phyloP scores from a whole-genome alignment of 2,329 filamentous ascomycete species.

The Aspergillus chevalieri region DNA sequence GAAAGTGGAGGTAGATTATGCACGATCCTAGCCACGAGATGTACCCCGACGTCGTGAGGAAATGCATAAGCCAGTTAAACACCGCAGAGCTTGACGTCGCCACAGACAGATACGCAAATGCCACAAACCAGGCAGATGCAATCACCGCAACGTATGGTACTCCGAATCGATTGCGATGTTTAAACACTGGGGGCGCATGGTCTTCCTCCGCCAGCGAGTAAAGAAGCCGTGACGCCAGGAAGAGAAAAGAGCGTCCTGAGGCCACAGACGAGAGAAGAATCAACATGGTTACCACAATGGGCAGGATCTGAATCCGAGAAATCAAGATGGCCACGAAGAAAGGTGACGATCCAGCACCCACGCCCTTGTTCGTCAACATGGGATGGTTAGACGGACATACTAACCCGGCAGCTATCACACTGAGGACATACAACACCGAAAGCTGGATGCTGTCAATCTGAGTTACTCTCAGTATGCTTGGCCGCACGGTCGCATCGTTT shows the following conservation, averaged over 20 bases:
- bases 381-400: constrained; percentile 54
- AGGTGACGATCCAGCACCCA: constrained; percentile 47
- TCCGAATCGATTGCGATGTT: constrained; percentile 52
- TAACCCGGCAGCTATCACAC: constrained; percentile 52
- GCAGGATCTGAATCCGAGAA: constrained; percentile 57
- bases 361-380: constrained; percentile 47
- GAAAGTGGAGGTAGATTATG: constrained; percentile 53
- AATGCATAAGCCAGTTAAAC: constrained; percentile 66
- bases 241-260: constrained; percentile 71
- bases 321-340: constrained; percentile 38
- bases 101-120: constrained; percentile 64
- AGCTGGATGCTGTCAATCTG: constrained; percentile 52
- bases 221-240: constrained; percentile 62
- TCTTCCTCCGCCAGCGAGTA: constrained; percentile 58
- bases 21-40: constrained; percentile 63
- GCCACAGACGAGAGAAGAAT: constrained; percentile 71
- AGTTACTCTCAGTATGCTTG: constrained; percentile 49
- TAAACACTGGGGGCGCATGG: constrained; percentile 56
- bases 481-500: constrained; percentile 42
- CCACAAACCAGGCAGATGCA: constrained; percentile 51
- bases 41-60: constrained; percentile 61
- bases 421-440: constrained; percentile 52
- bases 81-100: constrained; percentile 52
- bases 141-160: constrained; percentile 57
- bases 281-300: constrained; percentile 66